phyloP scores from a whole-genome alignment of 2,329 filamentous ascomycete species.

The Scedosporium boydii region DNA sequence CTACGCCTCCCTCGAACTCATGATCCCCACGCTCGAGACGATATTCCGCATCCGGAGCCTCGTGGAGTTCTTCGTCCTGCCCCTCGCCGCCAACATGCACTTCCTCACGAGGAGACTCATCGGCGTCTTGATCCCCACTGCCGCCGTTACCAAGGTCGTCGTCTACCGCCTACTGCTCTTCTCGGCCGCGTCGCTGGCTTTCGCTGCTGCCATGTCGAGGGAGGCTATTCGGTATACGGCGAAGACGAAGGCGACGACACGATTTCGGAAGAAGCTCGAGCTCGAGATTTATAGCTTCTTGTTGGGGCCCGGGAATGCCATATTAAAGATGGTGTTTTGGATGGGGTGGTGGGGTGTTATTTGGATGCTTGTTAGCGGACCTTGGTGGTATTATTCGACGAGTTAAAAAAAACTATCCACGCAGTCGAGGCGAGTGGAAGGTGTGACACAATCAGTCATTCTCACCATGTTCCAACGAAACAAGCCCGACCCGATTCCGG shows the following conservation, averaged over 20 bases:
- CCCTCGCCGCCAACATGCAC: not conserved
- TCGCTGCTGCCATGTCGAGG: not conserved
- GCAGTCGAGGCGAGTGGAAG: not conserved
- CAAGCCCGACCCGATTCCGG: too few relatives aligned
- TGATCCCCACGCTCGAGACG: not conserved
- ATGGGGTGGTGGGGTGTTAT: not conserved
- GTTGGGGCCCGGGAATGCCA: not conserved
- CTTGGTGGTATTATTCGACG: constrained; percentile 1
- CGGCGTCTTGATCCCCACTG: not conserved
- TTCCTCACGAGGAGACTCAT: not conserved
- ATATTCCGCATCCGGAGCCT: not conserved
- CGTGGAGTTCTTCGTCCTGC: not conserved
- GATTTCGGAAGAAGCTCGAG: constrained; percentile 1
- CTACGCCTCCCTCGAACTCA: not conserved
- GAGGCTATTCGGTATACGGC: not conserved
- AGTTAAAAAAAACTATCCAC: not conserved
- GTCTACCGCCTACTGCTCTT: not conserved
- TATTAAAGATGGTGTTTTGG: constrained; percentile 3
- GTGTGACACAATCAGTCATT: too few relatives aligned
- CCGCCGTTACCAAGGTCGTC: not conserved
- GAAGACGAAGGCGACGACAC: not conserved
- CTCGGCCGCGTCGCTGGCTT: not conserved
- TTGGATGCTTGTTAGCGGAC: not conserved
- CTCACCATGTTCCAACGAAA: too few relatives aligned
- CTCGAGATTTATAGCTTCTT: constrained; percentile 3